These are phyloP conservation scores for Xylaria digitata DNA, from an alignment of 2,329 filamentous ascomycete species.

Conservation along the genomic window DNA sequence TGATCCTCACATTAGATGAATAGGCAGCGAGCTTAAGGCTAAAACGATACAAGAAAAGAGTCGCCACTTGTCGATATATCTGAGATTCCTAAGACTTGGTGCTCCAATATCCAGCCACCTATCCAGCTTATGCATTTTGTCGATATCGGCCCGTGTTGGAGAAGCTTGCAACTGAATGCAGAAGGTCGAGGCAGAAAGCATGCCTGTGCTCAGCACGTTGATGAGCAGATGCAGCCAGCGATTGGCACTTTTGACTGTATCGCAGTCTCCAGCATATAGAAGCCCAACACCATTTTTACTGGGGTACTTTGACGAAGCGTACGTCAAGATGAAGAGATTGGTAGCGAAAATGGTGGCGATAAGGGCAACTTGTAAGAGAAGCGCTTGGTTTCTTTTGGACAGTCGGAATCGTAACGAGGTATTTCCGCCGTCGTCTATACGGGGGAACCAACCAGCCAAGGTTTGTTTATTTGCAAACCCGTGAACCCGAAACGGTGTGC, in stretches of 20 bases:
- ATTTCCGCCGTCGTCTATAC: constrained; percentile 36
- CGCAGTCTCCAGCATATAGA: constrained; percentile 32
- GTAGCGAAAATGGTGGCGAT: constrained; percentile 25
- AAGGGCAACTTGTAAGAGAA: constrained; percentile 37
- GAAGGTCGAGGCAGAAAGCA: constrained; percentile 36
- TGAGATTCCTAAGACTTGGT: constrained; percentile 37
- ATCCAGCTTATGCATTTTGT: constrained; percentile 25
- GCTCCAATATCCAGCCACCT: constrained; percentile 39
- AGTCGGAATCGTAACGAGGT: constrained; percentile 26
- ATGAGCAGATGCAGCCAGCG: constrained; percentile 34
- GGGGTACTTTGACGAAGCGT: constrained; percentile 23
- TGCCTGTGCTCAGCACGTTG: constrained; percentile 32
- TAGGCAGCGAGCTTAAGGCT: constrained; percentile 33
- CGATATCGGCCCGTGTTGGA: constrained; percentile 34
- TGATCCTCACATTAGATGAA: constrained; percentile 38
- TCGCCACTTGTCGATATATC: constrained; percentile 30
- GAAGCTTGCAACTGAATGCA: constrained; percentile 38
- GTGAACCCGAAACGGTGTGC: constrained; percentile 18
- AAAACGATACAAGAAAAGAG: constrained; percentile 27
- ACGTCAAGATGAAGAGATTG: constrained; percentile 30
- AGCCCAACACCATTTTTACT: constrained; percentile 33
- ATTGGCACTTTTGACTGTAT: constrained; percentile 28
- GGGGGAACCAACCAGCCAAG: constrained; percentile 32
- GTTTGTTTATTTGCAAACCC: constrained; percentile 21
- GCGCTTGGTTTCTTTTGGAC: constrained; percentile 34